Conservation (phyloP, 1,284 basidiomycete genomes). For the Ustilago crameri region DNA sequence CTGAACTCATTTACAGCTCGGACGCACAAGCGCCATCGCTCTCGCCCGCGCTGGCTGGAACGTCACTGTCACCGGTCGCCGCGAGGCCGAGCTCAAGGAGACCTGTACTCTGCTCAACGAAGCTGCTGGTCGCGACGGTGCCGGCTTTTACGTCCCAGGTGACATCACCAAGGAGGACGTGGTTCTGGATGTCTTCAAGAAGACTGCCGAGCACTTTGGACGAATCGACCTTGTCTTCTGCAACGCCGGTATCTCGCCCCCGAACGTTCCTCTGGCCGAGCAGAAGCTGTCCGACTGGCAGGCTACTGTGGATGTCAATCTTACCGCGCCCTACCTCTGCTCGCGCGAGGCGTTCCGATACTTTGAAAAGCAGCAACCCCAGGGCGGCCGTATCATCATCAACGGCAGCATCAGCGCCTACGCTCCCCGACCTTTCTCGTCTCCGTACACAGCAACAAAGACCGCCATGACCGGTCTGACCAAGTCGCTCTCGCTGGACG, state of each 20-base stretch:
- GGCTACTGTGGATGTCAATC: slow-evolving; percentile 53
- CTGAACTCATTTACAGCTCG: slow-evolving; percentile 22
- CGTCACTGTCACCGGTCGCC: slow-evolving; percentile 50
- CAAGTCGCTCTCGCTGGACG: slow-evolving; percentile 55
- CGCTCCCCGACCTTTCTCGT: slow-evolving; percentile 44
- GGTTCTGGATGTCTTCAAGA: slow-evolving; percentile 36
- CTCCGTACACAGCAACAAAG: slow-evolving; percentile 56
- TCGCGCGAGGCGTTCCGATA: slow-evolving; percentile 56
- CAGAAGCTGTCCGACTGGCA: slow-evolving; percentile 54
- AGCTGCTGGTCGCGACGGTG: slow-evolving; percentile 19
- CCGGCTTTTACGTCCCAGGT: slow-evolving; percentile 28
- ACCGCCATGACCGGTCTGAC: slow-evolving; percentile 55
- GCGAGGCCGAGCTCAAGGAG: slow-evolving; percentile 38
- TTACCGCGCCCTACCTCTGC: slow-evolving; percentile 56
- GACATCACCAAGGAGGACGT: slow-evolving; percentile 55
- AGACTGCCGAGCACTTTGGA: slow-evolving; percentile 45
- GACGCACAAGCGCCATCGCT: slow-evolving; percentile 48
- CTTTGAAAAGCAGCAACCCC: slow-evolving; percentile 50
- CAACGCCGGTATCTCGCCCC: slow-evolving; percentile 57
- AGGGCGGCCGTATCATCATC: slow-evolving; percentile 58
- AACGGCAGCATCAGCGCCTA: slow-evolving; percentile 58
- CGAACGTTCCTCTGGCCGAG: slow-evolving; percentile 46
- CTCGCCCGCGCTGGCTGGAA: slow-evolving; percentile 57
- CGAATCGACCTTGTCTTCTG: slow-evolving; percentile 54
- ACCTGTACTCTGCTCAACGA: slow-evolving; percentile 28